Evolutionary conservation across 2,329 filamentous ascomycete species (phyloP).

Genomic region (Endothia cerciana): DNA sequence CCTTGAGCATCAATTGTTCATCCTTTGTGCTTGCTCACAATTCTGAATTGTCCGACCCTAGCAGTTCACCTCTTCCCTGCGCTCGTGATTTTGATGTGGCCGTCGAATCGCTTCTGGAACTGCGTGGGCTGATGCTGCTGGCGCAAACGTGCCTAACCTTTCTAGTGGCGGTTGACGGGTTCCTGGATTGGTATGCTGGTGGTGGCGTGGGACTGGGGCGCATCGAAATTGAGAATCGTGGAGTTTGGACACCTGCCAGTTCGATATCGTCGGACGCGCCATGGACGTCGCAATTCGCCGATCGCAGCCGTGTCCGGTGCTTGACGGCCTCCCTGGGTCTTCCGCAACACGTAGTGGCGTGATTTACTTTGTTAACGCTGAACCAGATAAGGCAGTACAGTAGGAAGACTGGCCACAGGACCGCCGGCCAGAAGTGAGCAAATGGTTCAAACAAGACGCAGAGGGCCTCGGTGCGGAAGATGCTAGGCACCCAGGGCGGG

Average conservation of each 20-base stretch:
- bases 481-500: constrained; percentile 8
- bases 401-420: constrained; percentile 11
- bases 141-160: neutral
- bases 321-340: neutral
- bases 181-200: neutral
- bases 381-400: neutral
- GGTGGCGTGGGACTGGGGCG: neutral
- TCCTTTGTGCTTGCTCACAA: neutral
- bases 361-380: neutral
- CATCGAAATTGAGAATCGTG: constrained; percentile 1
- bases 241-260: neutral
- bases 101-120: neutral
- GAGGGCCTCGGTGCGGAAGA: constrained; percentile 12
- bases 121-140: neutral
- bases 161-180: neutral
- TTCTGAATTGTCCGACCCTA: neutral
- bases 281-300: neutral
- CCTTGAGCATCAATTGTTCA: neutral
- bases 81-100: neutral
- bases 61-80: neutral
- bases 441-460: constrained; percentile 13
- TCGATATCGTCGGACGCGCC: neutral
- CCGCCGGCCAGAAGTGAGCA: constrained; percentile 1
- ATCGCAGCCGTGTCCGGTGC: neutral
- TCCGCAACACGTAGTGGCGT: constrained; percentile 13